These are phyloP conservation scores for Cercospora beticola DNA, from an alignment of 2,329 filamentous ascomycete species.

Conservation along the genomic window DNA sequence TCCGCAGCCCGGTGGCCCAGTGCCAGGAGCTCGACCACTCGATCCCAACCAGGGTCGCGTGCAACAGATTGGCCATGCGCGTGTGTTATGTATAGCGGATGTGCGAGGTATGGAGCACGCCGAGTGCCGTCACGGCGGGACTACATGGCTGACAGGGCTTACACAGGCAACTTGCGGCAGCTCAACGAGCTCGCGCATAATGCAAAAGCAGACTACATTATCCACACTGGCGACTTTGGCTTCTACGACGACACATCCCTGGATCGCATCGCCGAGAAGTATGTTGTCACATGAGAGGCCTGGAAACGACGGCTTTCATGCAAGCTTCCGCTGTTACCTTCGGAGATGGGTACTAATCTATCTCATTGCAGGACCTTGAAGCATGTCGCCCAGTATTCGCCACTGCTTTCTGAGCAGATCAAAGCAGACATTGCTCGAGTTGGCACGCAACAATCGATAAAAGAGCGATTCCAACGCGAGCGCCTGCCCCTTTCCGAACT, in stretches of 20 bases:
- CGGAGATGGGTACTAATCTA: neutral
- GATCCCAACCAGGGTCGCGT: conserved; percentile 55
- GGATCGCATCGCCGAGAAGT: conserved; percentile 98
- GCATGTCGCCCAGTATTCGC: conserved; percentile 98
- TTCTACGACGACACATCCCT: conserved; percentile 97
- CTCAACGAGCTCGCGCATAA: conserved; percentile 95
- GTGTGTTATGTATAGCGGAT: conserved; percentile 54
- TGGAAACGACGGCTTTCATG: neutral
- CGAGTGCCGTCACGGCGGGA: neutral
- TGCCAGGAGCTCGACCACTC: conserved; percentile 46
- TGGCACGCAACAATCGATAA: conserved; percentile 69
- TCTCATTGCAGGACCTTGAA: conserved; percentile 74
- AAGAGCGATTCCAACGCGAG: conserved; percentile 75
- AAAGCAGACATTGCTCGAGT: conserved; percentile 66
- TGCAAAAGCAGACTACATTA: conserved; percentile 93
- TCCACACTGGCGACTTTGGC: conserved; percentile 97
- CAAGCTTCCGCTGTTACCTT: neutral
- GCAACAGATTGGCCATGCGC: conserved; percentile 49
- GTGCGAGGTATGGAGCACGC: conserved; percentile 47
- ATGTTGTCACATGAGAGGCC: conserved; percentile 42
- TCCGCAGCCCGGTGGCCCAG: conserved; percentile 36
- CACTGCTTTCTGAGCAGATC: conserved; percentile 76
- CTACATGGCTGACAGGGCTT: neutral
- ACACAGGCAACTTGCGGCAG: conserved; percentile 83
- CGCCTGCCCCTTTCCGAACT: conserved; percentile 92